Evolutionary conservation across 1,284 basidiomycete species (phyloP), one percentile per base, ranked within the genome.

Genomic region (Heterobasidion occidentale): DNA sequence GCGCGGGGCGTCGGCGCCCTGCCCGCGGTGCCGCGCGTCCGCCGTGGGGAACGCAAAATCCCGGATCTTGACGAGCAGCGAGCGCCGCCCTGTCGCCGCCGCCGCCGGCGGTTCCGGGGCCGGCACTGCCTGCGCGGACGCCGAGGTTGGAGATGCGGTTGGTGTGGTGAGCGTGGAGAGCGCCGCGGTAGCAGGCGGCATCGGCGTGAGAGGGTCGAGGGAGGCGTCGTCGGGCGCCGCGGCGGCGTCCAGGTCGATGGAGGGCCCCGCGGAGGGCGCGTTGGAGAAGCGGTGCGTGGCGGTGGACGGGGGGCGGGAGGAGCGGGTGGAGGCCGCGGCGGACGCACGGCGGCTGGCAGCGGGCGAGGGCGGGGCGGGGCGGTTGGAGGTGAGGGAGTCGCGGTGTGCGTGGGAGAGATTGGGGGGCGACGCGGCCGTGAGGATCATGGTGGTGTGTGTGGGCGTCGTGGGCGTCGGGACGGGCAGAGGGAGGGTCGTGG

Each of bases 341-440:
- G 81, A 84, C 3, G 78, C 66, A 9, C 82, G 78, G 20, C 84
- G 76, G 0, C 84, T 85, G 9, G 76, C 64, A 5, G 75, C 80
- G 9, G 84, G 85, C 1, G 84, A 86, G 1, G 80, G 81, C 0
- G 86, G 86, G 0, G 86, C 85, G 15, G 81, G 84, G 9, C 85
- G 77, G 3, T 76, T 80, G 2, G 82, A 79, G 0, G 75, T 74
- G 51, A 81, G 74, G 2, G 77, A 75, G 15, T 67, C 61, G 46
- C 67, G 66, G 19, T 63, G 58, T 33, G 59, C 53, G 53, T 56
- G 55, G 51, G 56, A 57, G 48, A 52, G 58, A 34, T 54, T 50
- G 47, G 53, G 47, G 42, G 52, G 52, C 20, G 42, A 33, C 7
- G 42, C 19, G 20, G 14, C 8, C 11, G 51, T 49, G 14, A 27